Evolutionary conservation across 2,329 filamentous ascomycete species (phyloP), one percentile per base, ranked within the genome.

Genomic region (Aureobasidium lini): DNA sequence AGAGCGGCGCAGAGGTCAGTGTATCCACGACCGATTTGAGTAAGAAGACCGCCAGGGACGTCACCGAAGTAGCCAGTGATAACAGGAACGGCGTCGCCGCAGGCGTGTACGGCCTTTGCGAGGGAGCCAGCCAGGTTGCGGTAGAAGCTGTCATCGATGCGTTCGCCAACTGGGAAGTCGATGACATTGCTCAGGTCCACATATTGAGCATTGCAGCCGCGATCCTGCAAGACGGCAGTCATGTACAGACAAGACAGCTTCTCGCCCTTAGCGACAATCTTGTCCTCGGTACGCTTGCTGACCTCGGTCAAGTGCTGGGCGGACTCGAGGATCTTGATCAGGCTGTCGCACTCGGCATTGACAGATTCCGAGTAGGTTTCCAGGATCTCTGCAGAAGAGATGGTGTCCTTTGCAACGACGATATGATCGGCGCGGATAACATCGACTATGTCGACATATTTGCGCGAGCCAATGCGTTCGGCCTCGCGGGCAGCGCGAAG

Each of bases 1-100:
- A 99, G 79, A 6, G 94, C 92, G 11, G 94, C 93, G 72, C 94
- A 97, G 48, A 99, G 82, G 74, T 99, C 94, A 9, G 94, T 97
- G 75, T 99, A 99, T 32, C 94, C 94, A 66, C 94, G 87, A 18
- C 94, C 94, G 64, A 99, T 89, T 66, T 95, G 88, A 66, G 93
- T 89, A 66, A 99, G 84, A 60, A 99, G 81, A 62, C 92, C 93
- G 13, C 92, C 92, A 0, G 93, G 93, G 2, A 97, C 89, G 60
- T 87, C 88, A 61, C 94, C 94, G 71, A 99, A 99, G 78, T 94
- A 99, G 15, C 94, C 94, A 11, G 94, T 97, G 43, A 80, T 76
- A 62, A 80, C 77, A 1, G 73, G 74, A 1, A 75, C 73, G 63
- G 75, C 76, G 62, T 73, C 69, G 37, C 74, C 76, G 60, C 75